Base-by-base conservation (phyloP, 2,329 filamentous ascomycete genomes). In the Nigrospora sphaerica region DNA sequence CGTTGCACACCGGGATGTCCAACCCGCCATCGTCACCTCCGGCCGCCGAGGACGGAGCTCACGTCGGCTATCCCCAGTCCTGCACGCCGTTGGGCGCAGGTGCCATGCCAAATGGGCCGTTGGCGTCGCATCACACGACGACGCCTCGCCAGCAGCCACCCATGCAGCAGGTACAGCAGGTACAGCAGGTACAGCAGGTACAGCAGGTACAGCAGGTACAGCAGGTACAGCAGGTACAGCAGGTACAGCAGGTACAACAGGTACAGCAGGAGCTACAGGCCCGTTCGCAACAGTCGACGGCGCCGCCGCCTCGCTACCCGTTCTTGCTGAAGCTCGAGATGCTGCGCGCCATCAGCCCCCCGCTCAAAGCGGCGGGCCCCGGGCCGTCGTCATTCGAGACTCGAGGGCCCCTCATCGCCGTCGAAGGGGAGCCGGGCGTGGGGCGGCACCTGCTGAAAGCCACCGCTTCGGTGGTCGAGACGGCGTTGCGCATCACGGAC, bases 401-500 rank as follows among this genome's bases (percentile, higher is more conserved):
- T 7, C 79, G 90, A n/a, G 91, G 92, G 0, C 80, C 86, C 0
- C 78, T 96, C 34, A 83, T 97, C 51, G 85, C 88, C 1, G 71
- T 97, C 28, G 92, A 97, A 64, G 91, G 91, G 1, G 78, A 84
- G 47, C 52, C 62, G 7, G 57, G 58, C n/a, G 54, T 78, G 18
- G 59, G 85, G 47, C 52, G 62, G 9, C 57, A 58, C 16, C 54
- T 78, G 17, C 59, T 78, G 11, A 63, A 69, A 2, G 72, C 77
- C 11, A 78, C 87, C 4, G 82, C 88, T 4, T 68, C 74, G 3
- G 75, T 78, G 16, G 78, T 95, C 17, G 76, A 85, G 46, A 72
- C 74, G 32, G 84, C 83, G 55, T 70, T 95, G 38, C 53, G 58
- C 3, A 62, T 62, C 6, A 68, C 67, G 12, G 63, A 63, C 13